A percentile compares a stretch with the other conserved stretches of the same genome.
Evolutionary conservation across 1,284 basidiomycete species (phyloP).

Genomic region (Pulchroboletus neoregius): DNA sequence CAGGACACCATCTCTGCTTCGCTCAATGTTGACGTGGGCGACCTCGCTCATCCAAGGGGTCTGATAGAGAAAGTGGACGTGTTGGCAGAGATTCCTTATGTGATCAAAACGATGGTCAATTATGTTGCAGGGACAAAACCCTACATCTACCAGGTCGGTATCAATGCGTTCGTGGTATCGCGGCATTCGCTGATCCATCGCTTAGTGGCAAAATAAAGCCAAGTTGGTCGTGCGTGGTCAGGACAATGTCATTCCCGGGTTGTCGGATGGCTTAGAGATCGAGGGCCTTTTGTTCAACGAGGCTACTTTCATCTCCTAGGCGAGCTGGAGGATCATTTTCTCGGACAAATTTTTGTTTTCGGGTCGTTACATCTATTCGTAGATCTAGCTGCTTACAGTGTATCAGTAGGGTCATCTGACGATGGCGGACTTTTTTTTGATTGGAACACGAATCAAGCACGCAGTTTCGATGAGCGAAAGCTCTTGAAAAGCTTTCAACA

Average conservation of each 20-base stretch:
- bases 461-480: no score
- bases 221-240: conserved; percentile 69
- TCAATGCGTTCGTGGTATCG: neutral
- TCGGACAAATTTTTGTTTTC: neutral
- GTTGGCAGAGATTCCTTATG: conserved; percentile 91
- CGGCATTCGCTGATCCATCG: conserved; percentile 1
- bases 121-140: conserved; percentile 91
- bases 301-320: conserved; percentile 82
- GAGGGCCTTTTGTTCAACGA: conserved; percentile 82
- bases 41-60: conserved; percentile 56
- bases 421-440: no score
- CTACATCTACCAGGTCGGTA: conserved; percentile 80
- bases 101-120: conserved; percentile 85
- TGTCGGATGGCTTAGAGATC: conserved; percentile 50
- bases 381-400: conserved; percentile 5
- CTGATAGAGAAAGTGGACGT: conserved; percentile 97
- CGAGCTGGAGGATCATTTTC: conserved; percentile 1
- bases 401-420: no score
- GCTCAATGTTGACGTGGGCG: conserved; percentile 56
- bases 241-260: conserved; percentile 44
- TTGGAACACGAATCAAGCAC: no score
- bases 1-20: conserved; percentile 57
- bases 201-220: conserved; percentile 76
- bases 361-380: conserved; percentile 8
- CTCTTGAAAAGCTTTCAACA: no score